phyloP scores from a whole-genome alignment of 352 stramenopile genomes.

The Pythium sukuiense region DNA sequence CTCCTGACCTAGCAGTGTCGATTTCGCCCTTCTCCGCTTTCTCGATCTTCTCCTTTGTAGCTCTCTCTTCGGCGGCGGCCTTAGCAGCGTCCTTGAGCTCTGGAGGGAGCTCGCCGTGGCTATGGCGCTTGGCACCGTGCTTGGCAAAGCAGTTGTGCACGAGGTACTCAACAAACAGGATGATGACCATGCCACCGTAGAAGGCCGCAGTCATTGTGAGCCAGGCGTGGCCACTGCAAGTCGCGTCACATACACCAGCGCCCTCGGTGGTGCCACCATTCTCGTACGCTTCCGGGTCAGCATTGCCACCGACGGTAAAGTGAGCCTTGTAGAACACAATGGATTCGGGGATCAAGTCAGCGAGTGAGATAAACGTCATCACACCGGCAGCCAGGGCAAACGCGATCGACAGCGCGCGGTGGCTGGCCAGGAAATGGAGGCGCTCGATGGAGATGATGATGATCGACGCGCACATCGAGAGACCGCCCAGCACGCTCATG shows the following conservation, averaged over 20 bases:
- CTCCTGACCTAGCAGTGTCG: too few relatives aligned
- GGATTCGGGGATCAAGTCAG: slow-evolving; percentile 60
- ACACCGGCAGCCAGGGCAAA: slow-evolving; percentile 74
- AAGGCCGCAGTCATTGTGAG: slow-evolving; percentile 54
- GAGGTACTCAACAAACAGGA: slow-evolving; percentile 61
- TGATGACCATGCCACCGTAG: slow-evolving; percentile 58
- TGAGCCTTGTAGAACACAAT: slow-evolving; percentile 55
- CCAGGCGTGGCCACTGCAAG: slow-evolving; percentile 58
- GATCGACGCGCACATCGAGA: slow-evolving; percentile 68
- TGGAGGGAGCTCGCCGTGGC: slow-evolving; percentile 30
- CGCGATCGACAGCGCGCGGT: slow-evolving; percentile 57
- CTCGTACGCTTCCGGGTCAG: slow-evolving; percentile 69
- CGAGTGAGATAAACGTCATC: slow-evolving; percentile 77
- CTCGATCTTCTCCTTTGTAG: not conserved
- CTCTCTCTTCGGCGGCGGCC: not conserved
- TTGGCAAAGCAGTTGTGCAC: slow-evolving; percentile 49
- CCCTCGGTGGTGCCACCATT: slow-evolving; percentile 37
- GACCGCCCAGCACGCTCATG: slow-evolving; percentile 68
- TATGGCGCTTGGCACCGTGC: slow-evolving; percentile 25
- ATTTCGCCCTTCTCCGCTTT: slow-evolving; percentile 25
- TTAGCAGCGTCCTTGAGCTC: slow-evolving; percentile 24
- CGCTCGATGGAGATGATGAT: slow-evolving; percentile 67
- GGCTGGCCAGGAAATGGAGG: slow-evolving; percentile 64
- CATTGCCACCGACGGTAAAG: slow-evolving; percentile 49
- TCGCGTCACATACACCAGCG: slow-evolving; percentile 56